phyloP scores from a whole-genome alignment of 2,329 filamentous ascomycete species.

The Ophiostoma quercus region DNA sequence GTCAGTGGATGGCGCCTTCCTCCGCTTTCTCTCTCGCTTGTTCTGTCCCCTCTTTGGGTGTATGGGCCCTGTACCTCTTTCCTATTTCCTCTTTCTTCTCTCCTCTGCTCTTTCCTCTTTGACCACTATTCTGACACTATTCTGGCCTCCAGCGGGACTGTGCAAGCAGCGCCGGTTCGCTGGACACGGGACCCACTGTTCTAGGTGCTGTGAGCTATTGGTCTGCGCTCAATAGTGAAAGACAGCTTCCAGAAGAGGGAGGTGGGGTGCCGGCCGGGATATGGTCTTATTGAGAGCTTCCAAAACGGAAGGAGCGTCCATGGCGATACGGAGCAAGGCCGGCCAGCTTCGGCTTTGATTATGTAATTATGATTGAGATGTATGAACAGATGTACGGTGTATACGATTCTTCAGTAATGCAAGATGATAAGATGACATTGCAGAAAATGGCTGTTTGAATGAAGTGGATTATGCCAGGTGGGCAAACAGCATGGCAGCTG shows the following conservation, averaged over 20 bases:
- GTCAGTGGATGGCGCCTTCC: slow-evolving; percentile 8
- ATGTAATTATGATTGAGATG: background rate
- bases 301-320: background rate
- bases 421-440: background rate
- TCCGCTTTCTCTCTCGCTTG: slow-evolving; percentile 5
- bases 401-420: background rate
- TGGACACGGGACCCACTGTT: background rate
- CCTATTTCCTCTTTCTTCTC: background rate
- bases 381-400: background rate
- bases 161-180: background rate
- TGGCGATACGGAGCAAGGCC: background rate
- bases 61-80: background rate
- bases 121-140: background rate
- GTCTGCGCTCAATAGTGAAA: background rate
- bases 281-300: background rate
- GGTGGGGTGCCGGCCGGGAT: slow-evolving; percentile 11
- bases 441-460: background rate
- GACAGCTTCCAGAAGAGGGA: slow-evolving; percentile 18
- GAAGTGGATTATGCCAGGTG: background rate
- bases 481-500: background rate
- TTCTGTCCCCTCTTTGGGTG: background rate
- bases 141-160: too few species aligned
- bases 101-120: background rate
- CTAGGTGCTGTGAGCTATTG: background rate
- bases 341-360: slow-evolving; percentile 12